phyloP scores from a whole-genome alignment of 768 basidiomycete species.

The Leccinellum albellum region DNA sequence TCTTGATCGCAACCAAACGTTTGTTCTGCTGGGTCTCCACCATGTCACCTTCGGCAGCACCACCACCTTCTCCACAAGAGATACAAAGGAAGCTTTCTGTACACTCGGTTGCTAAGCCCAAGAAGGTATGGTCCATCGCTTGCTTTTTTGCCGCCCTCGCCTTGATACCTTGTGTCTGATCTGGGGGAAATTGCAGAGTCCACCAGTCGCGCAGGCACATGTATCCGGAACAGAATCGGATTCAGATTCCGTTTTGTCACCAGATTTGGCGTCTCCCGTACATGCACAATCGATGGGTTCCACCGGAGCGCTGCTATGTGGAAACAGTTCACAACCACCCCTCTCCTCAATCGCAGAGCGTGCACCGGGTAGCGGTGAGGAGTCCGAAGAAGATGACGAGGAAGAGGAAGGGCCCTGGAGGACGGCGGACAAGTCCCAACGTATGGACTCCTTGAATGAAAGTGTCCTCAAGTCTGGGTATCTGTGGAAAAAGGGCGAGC shows the following conservation, averaged over 20 bases:
- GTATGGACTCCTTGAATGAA: slow-evolving; percentile 53
- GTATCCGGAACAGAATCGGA: slow-evolving; percentile 84
- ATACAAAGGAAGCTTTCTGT: slow-evolving; percentile 82
- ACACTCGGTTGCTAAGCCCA: slow-evolving; percentile 54
- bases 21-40: slow-evolving; percentile 8
- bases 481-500: slow-evolving; percentile 96
- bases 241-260: slow-evolving; percentile 66
- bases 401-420: slow-evolving; percentile 66
- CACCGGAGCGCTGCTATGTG: slow-evolving; percentile 26
- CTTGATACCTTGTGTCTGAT: slow-evolving; percentile 13
- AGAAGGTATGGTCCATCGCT: slow-evolving; percentile 36
- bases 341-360: slow-evolving; percentile 78
- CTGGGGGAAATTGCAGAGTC: slow-evolving; percentile 25
- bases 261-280: slow-evolving; percentile 45
- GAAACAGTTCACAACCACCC: slow-evolving; percentile 44
- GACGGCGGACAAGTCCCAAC: slow-evolving; percentile 42
- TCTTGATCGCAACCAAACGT: slow-evolving; percentile 14
- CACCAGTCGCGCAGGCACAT: slow-evolving; percentile 27
- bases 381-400: slow-evolving; percentile 72
- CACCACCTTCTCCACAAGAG: slow-evolving; percentile 83
- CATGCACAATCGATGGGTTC: slow-evolving; percentile 34
- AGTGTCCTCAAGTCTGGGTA: slow-evolving; percentile 88
- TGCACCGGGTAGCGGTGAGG: slow-evolving; percentile 66
- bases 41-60: slow-evolving; percentile 29
- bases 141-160: not conserved